Evolutionary conservation across 2,329 filamentous ascomycete genomes (phyloP).

Genomic region (Aspergillus unguis): DNA sequence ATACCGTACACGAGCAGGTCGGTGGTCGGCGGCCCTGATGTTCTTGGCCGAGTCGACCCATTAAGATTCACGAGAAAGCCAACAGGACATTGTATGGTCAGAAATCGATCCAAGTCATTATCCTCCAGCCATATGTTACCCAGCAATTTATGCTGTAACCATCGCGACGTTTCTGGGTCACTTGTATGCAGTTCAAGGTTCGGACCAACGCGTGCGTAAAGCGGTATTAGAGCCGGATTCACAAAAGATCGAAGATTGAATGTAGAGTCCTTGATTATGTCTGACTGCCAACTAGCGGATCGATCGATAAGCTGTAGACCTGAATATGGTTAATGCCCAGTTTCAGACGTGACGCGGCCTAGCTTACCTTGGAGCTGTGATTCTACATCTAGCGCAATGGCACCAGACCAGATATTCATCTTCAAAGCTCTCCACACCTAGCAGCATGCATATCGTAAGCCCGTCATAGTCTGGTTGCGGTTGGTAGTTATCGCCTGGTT

Average conservation of each 20-base stretch:
- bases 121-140: slow-evolving; percentile 33
- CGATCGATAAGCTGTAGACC: slow-evolving; percentile 35
- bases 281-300: slow-evolving; percentile 31
- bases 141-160: slow-evolving; percentile 39
- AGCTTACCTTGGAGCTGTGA: slow-evolving; percentile 31
- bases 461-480: neutral
- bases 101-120: slow-evolving; percentile 28
- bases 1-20: slow-evolving; percentile 41
- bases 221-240: slow-evolving; percentile 39
- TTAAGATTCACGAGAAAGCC: slow-evolving; percentile 37
- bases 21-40: slow-evolving; percentile 24
- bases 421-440: slow-evolving; percentile 12
- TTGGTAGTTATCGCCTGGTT: neutral
- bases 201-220: slow-evolving; percentile 40
- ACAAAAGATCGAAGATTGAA: slow-evolving; percentile 37
- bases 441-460: slow-evolving; percentile 14
- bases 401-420: slow-evolving; percentile 41
- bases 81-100: slow-evolving; percentile 37
- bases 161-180: slow-evolving; percentile 33
- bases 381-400: slow-evolving; percentile 27
- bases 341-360: neutral
- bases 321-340: slow-evolving; percentile 19
- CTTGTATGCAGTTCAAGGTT: slow-evolving; percentile 39
- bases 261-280: slow-evolving; percentile 32
- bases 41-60: slow-evolving; percentile 16